Base-by-base conservation (phyloP, 345 rosid species). In the Mercurialis annua region DNA sequence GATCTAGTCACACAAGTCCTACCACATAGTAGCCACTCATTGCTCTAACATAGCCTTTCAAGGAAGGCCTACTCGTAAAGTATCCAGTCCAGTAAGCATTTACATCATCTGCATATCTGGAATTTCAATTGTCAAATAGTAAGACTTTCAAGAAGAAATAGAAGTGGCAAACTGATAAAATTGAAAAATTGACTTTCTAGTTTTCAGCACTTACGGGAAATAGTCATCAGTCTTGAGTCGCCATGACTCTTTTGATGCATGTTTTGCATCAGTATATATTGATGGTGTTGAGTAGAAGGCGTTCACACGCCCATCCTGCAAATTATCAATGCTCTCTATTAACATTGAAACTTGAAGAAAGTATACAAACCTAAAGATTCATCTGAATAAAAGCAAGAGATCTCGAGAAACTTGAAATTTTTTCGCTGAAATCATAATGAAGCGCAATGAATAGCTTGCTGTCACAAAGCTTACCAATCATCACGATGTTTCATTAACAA, bases 71-170 rank as follows among this genome's bases (percentile, higher is more conserved):
- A 61, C 87, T 81, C 11, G 87, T 77, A 79, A 81, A 83, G 67
- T 67, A 83, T 57, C 87, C 87, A 4, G 87, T 84, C 87, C 87
- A 84, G 49, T 81, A 84, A 55, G 83, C 81, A 75, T 84, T 77
- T 75, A 46, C 66, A 4, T 34, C 46, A 66, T 84, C 87, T 71
- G 85, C 87, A 70, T 83, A 81, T 66, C 87, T 83, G 78, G 53
- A 27, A 67, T 43, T 48, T 18, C 42, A 71, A 59, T 58, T 8
- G 23, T 68, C 12, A 68, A 27, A 34, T 34, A 31, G 34, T 47
- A 57, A 38, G 36, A 20, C 23, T 53, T 27, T 50, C 26, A 68
- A 51, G 20, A 44, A 66, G 36, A 49, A 64, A 21, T 43, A 64
- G 53, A 26, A 33, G 24, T 27, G 29, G 53, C 27, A 8, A 53